Percentiles rank a stretch among this genome's conserved stretches.
phyloP scores from a whole-genome alignment of 352 stramenopile species.

The Globisporangium abappressorium region DNA sequence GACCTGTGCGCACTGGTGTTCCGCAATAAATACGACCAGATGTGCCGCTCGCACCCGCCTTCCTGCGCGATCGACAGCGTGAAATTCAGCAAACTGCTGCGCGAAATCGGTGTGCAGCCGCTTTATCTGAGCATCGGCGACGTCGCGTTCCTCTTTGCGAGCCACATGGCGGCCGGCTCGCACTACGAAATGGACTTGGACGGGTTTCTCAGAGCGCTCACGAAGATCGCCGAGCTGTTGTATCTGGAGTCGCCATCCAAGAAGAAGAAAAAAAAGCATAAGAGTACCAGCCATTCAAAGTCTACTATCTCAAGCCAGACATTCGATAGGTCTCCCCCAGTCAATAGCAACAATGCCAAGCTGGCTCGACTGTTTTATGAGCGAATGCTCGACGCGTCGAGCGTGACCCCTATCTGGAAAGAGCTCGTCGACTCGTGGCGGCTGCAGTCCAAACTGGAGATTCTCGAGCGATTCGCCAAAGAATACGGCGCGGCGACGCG shows the following conservation, averaged over 20 bases:
- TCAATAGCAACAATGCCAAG: background rate
- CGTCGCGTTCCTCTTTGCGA: constrained; percentile 59
- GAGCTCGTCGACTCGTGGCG: constrained; percentile 50
- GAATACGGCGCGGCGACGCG: constrained; percentile 52
- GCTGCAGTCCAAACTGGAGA: constrained; percentile 28
- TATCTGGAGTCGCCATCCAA: constrained; percentile 16
- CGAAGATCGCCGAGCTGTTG: constrained; percentile 35
- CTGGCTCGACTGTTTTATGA: constrained; percentile 45
- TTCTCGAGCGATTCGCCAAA: constrained; percentile 25
- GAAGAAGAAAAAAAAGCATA: background rate
- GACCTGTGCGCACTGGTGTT: constrained; percentile 38
- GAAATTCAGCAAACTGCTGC: constrained; percentile 78
- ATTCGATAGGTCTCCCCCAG: constrained; percentile 18
- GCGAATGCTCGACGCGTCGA: constrained; percentile 39
- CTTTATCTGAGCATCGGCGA: constrained; percentile 52
- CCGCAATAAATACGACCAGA: constrained; percentile 34
- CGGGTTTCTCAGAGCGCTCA: constrained; percentile 42
- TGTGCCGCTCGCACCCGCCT: constrained; percentile 53
- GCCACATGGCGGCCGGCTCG: constrained; percentile 31
- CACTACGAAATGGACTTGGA: constrained; percentile 61
- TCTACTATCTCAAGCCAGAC: constrained; percentile 14
- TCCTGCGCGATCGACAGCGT: constrained; percentile 52
- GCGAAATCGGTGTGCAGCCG: constrained; percentile 55
- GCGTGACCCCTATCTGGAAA: constrained; percentile 36
- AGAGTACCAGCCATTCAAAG: background rate